These are phyloP conservation scores for Rostrohypoxylon terebratum DNA, from an alignment of 495 filamentous ascomycete species.

Conservation along the genomic window DNA sequence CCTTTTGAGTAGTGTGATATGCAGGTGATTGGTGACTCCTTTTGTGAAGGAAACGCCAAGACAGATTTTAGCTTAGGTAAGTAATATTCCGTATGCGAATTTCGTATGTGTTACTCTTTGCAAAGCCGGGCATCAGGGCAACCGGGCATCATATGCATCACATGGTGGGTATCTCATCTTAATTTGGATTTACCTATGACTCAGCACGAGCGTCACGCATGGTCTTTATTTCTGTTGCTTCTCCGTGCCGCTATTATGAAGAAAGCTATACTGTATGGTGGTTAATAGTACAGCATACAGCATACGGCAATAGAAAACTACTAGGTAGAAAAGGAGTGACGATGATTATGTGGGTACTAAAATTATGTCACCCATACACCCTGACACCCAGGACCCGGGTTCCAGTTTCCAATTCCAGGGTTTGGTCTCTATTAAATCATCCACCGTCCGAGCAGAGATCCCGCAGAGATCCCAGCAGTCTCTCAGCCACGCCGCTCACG, in stretches of 20 bases:
- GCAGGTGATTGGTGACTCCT: neutral
- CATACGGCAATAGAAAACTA: too few species aligned
- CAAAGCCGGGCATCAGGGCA: neutral
- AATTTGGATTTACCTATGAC: neutral
- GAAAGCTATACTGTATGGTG: neutral
- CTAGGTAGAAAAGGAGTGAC: neutral
- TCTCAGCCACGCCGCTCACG: conserved; percentile 1
- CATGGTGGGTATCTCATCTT: neutral
- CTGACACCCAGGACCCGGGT: too few species aligned
- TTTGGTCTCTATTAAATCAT: conserved; percentile 1
- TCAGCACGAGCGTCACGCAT: too few species aligned
- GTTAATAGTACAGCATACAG: too few species aligned
- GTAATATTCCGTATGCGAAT: neutral
- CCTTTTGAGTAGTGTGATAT: conserved; percentile 38
- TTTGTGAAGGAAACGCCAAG: neutral
- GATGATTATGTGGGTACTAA: neutral
- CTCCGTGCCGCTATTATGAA: neutral
- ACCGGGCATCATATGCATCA: too few species aligned
- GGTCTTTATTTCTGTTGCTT: neutral
- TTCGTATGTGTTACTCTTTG: neutral
- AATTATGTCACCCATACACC: conserved; percentile 10
- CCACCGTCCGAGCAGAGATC: neutral
- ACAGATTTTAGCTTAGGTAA: neutral
- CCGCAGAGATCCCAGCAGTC: neutral
- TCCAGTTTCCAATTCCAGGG: too few species aligned